Conservation (phyloP, 805 yeast species). For the Kluyveromyces siamensis region DNA sequence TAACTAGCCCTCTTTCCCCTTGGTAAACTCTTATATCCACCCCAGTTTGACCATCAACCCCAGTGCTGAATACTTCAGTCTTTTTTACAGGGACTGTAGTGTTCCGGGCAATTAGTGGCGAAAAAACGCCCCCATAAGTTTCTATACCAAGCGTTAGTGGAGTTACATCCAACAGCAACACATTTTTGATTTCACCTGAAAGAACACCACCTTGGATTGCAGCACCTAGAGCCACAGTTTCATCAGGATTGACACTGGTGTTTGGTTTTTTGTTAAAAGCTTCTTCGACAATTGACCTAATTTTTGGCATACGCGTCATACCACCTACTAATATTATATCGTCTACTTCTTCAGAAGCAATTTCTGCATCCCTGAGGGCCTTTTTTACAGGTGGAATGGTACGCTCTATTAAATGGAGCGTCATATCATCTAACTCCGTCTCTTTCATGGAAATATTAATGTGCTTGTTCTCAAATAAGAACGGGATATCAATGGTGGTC, state of each 20-base stretch:
- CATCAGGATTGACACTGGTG: conserved; percentile 78
- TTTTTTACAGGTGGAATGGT: conserved; percentile 67
- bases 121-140: conserved; percentile 76
- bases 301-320: conserved; percentile 85
- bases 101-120: conserved; percentile 70
- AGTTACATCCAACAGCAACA: conserved; percentile 69
- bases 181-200: conserved; percentile 76
- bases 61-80: conserved; percentile 69
- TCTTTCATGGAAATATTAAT: conserved; percentile 51
- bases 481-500: conserved; percentile 61
- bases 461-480: conserved; percentile 54
- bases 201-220: conserved; percentile 84
- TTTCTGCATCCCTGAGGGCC: conserved; percentile 66
- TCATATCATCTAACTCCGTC: conserved; percentile 57
- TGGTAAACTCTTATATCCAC: conserved; percentile 72
- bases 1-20: conserved; percentile 73
- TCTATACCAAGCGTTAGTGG: conserved; percentile 79
- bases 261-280: conserved; percentile 59
- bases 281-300: conserved; percentile 50
- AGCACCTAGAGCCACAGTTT: conserved; percentile 87
- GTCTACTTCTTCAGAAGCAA: conserved; percentile 56
- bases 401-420: conserved; percentile 53
- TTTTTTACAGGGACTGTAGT: conserved; percentile 69
- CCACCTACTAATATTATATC: conserved; percentile 79
- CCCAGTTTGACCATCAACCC: conserved; percentile 79